Percentiles rank a stretch among this genome's conserved stretches.
These are phyloP conservation scores for Trichosporon sp. DNA, from an alignment of 1,284 basidiomycete species.

Conservation along the genomic window DNA sequence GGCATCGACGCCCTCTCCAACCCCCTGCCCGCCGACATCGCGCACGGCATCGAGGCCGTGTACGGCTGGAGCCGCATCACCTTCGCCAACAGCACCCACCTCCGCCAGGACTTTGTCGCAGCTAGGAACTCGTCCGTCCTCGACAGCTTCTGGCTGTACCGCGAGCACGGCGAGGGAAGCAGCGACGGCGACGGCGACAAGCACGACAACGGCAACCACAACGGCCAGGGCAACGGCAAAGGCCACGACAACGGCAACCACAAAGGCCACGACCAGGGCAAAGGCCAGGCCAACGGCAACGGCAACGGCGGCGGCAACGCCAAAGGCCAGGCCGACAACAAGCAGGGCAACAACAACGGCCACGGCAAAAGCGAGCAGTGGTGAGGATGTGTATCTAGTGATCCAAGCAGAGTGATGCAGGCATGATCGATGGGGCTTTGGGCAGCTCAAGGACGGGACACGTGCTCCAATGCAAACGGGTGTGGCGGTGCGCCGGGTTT, in stretches of 20 bases:
- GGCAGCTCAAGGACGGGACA: too few relatives aligned
- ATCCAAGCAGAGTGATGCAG: too few relatives aligned
- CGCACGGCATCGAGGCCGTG: conserved; percentile 26
- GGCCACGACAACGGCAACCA: background rate
- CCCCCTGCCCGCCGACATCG: conserved; percentile 27
- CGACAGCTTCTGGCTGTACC: conserved; percentile 26
- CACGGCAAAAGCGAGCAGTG: too few relatives aligned
- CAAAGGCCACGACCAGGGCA: background rate
- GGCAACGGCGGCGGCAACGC: background rate
- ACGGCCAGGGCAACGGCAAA: conserved; percentile 1
- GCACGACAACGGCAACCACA: background rate
- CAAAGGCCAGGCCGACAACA: background rate
- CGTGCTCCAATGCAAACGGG: too few relatives aligned
- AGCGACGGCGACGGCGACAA: background rate
- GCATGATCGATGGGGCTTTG: too few relatives aligned
- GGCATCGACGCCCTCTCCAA: conserved; percentile 31
- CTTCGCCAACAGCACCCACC: conserved; percentile 39
- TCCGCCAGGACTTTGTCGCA: conserved; percentile 28
- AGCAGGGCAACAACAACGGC: background rate
- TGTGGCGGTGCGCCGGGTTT: too few relatives aligned
- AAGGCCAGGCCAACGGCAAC: background rate
- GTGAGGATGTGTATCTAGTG: too few relatives aligned
- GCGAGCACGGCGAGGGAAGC: conserved; percentile 14
- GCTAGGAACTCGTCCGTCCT: conserved; percentile 24
- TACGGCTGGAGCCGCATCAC: conserved; percentile 41